Percentiles rank a stretch among this genome's conserved stretches.
Conservation (phyloP, 306 rosid species). For the Prosopis cineraria region DNA sequence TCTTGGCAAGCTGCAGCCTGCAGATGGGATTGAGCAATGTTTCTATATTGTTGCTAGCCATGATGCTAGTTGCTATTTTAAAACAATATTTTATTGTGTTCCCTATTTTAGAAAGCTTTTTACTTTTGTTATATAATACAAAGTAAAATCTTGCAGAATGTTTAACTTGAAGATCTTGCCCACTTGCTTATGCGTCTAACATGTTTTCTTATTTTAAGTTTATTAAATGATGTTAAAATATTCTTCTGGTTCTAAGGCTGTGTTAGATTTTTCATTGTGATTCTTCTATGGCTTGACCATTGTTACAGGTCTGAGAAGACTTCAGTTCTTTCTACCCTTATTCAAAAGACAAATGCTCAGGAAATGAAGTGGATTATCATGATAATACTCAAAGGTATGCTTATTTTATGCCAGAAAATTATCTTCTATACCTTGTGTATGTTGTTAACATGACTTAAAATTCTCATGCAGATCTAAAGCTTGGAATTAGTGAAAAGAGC, state of each 20-base stretch:
- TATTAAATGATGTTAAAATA: not conserved
- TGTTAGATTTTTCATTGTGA: conserved; percentile 14
- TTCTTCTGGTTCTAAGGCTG: not conserved
- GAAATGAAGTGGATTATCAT: conserved; percentile 99
- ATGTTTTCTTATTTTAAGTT: conserved; percentile 7
- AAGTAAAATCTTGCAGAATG: conserved; percentile 10
- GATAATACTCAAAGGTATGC: conserved; percentile 88
- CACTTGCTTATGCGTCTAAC: not conserved
- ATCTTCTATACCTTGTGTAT: conserved; percentile 19
- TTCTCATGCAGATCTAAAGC: conserved; percentile 70
- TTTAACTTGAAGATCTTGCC: conserved; percentile 19
- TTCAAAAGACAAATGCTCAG: conserved; percentile 84
- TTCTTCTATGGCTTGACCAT: conserved; percentile 33
- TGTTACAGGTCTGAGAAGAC: conserved; percentile 72
- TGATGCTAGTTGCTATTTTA: not conserved
- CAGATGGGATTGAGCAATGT: not conserved
- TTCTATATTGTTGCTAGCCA: conserved; percentile 14
- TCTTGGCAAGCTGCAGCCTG: conserved; percentile 2
- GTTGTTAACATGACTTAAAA: conserved; percentile 16
- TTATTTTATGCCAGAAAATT: conserved; percentile 23
- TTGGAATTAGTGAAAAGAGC: conserved; percentile 93
- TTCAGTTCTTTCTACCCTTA: conserved; percentile 73
- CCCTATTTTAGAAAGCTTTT: conserved; percentile 20
- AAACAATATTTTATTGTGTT: not conserved
- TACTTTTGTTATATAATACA: not conserved